phyloP scores from a whole-genome alignment of 2,329 filamentous ascomycete genomes.

The Lachnellula occidentalis region DNA sequence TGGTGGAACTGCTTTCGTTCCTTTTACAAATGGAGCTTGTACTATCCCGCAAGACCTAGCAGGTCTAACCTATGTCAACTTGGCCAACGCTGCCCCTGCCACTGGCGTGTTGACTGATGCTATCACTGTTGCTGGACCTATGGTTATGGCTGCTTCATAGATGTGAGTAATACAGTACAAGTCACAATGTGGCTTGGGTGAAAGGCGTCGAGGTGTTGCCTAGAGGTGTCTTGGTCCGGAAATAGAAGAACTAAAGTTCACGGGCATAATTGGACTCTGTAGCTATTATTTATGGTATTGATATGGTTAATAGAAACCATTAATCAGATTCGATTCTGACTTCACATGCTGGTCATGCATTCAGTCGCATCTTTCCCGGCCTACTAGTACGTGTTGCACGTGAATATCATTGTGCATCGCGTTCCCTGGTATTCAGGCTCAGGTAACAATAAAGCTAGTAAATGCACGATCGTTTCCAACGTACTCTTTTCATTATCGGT shows the following conservation, averaged over 20 bases:
- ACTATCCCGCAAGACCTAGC: slow-evolving; percentile 55
- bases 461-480: no score
- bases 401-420: no score
- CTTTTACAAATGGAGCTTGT: slow-evolving; percentile 52
- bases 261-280: not conserved
- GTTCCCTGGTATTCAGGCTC: no score
- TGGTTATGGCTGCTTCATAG: slow-evolving; percentile 42
- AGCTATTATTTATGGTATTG: slow-evolving; percentile 3
- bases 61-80: slow-evolving; percentile 62
- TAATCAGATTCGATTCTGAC: slow-evolving; percentile 24
- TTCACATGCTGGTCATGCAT: not conserved
- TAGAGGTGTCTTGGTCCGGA: not conserved
- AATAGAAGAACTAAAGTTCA: not conserved
- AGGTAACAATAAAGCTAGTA: no score
- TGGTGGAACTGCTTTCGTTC: slow-evolving; percentile 55
- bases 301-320: slow-evolving; percentile 13
- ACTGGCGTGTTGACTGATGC: slow-evolving; percentile 52
- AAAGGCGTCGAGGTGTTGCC: no score
- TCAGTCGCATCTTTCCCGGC: not conserved
- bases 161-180: not conserved
- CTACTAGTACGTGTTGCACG: no score
- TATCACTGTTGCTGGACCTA: slow-evolving; percentile 60
- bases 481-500: no score
- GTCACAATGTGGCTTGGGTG: not conserved
- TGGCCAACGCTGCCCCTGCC: slow-evolving; percentile 50